Evolutionary conservation across 345 rosid species (phyloP).

Genomic region (Populus deltoides): DNA sequence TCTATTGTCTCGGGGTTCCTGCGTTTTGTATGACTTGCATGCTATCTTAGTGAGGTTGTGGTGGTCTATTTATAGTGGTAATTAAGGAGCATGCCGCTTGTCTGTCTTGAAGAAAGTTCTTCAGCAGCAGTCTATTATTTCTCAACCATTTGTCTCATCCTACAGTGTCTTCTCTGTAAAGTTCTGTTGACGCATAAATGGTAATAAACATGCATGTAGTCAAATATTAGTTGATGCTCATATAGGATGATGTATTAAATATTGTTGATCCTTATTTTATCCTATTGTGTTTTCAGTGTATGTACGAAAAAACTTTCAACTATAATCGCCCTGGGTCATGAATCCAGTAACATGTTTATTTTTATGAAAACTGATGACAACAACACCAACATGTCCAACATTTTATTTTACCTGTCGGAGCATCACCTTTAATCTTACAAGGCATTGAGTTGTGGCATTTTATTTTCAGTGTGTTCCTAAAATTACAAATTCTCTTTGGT

Average conservation of each 20-base stretch:
- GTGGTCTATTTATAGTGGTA: neutral
- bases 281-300: neutral
- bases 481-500: no score
- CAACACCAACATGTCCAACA: no score
- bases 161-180: neutral
- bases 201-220: neutral
- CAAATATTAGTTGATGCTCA: neutral
- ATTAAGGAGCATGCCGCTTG: neutral
- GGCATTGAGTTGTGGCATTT: no score
- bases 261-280: neutral
- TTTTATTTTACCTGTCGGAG: no score
- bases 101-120: neutral
- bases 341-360: no score
- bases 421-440: no score
- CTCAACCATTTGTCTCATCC: neutral
- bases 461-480: no score
- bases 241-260: neutral
- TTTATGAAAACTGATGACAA: no score
- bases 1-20: neutral
- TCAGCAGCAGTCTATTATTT: neutral
- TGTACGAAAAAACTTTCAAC: no score
- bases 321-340: no score
- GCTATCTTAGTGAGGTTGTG: neutral
- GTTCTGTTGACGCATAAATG: neutral
- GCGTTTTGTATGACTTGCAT: neutral